Evolutionary conservation across 306 rosid genomes (phyloP).

Genomic region (Hylodesmum podocarpum): DNA sequence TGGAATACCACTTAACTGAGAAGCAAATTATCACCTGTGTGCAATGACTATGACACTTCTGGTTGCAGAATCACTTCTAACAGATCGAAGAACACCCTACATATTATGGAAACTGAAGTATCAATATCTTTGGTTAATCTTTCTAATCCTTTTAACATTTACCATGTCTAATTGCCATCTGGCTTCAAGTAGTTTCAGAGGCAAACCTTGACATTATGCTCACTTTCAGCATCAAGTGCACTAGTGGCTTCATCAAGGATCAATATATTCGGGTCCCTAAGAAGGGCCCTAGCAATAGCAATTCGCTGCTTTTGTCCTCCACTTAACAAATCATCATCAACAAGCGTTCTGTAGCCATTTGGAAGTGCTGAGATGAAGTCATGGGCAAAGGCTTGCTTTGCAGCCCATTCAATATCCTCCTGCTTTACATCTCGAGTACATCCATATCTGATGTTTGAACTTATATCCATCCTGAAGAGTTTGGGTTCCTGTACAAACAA

Average conservation of each 20-base stretch:
- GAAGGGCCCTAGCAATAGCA: constrained; percentile 92
- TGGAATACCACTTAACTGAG: background rate
- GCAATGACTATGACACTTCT: constrained; percentile 90
- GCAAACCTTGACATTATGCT: constrained; percentile 80
- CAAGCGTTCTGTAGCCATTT: constrained; percentile 79
- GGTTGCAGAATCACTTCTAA: constrained; percentile 58
- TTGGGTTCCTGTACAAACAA: constrained; percentile 73
- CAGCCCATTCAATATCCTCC: constrained; percentile 91
- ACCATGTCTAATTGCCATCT: background rate
- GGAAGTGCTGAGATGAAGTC: constrained; percentile 84
- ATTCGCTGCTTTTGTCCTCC: constrained; percentile 98
- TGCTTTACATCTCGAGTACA: constrained; percentile 61
- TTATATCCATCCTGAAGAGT: constrained; percentile 83
- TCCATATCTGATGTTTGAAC: constrained; percentile 91
- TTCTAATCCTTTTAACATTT: constrained; percentile 6
- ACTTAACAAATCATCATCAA: constrained; percentile 91
- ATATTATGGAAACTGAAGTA: constrained; percentile 30
- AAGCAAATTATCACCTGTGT: constrained; percentile 61
- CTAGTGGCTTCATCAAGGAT: constrained; percentile 98
- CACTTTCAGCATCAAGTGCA: constrained; percentile 97
- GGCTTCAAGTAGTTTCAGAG: constrained; percentile 10
- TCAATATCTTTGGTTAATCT: constrained; percentile 23
- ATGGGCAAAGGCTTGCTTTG: constrained; percentile 92
- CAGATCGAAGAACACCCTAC: constrained; percentile 86
- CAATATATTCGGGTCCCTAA: constrained; percentile 89